A percentile compares a stretch with the other conserved stretches of the same genome.
Conservation (phyloP, 176 grass and related monocot genomes). For the Oryza meridionalis region DNA sequence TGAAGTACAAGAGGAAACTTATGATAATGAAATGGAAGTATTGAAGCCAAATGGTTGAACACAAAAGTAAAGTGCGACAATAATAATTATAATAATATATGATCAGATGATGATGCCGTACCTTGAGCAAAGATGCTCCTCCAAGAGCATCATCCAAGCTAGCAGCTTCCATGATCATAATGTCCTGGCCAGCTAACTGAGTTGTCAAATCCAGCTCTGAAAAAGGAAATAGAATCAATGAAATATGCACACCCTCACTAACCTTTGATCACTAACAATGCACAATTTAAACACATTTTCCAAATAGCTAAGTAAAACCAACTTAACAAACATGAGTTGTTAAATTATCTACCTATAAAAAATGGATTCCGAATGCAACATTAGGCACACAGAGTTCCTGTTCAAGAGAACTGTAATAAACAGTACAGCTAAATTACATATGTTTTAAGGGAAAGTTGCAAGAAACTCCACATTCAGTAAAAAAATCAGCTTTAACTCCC, state of each 20-base stretch:
- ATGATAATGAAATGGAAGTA: conserved; percentile 14
- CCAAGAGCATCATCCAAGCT: conserved; percentile 41
- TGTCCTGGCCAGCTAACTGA: conserved; percentile 50
- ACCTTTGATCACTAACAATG: conserved; percentile 21
- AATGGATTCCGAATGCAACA: conserved; percentile 11
- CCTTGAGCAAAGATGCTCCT: conserved; percentile 52
- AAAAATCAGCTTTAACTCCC: background rate
- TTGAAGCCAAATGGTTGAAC: background rate
- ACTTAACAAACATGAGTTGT: background rate
- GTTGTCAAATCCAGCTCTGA: conserved; percentile 32
- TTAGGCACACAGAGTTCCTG: background rate
- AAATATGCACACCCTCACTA: conserved; percentile 30
- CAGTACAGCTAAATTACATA: background rate
- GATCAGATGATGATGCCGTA: conserved; percentile 23
- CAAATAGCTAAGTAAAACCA: conserved; percentile 12
- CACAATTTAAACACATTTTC: background rate
- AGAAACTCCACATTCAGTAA: background rate
- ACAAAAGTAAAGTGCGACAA: background rate
- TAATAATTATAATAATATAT: background rate
- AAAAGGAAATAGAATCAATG: conserved; percentile 22
- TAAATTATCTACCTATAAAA: conserved; percentile 6
- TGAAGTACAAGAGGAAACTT: background rate
- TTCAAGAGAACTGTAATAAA: conserved; percentile 10
- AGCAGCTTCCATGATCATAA: conserved; percentile 40
- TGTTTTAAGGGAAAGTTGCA: background rate